Percentiles rank a stretch among this genome's conserved stretches.
Evolutionary conservation across 2,329 filamentous ascomycete species (phyloP).

Genomic region (Mariannaea elegans): DNA sequence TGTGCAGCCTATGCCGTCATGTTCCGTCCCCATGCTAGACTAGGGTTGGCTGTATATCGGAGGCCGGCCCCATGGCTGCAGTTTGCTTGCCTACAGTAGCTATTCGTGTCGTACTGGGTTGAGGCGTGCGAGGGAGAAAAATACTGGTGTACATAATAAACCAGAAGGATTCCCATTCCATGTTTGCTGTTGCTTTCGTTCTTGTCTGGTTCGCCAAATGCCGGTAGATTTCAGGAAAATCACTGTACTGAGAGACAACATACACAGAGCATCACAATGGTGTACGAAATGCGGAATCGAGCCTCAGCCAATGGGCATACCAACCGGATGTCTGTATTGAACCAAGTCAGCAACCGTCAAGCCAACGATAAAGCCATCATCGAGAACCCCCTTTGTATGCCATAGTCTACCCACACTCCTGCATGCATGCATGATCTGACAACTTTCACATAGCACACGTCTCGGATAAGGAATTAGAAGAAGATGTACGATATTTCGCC

Average conservation of each 20-base stretch:
- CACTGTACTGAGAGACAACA: no score
- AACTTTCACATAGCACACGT: conserved; percentile 44
- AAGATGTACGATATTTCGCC: conserved; percentile 47
- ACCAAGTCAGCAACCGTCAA: conserved; percentile 40
- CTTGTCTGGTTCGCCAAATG: not conserved
- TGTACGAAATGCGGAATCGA: not conserved
- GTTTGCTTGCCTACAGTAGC: not conserved
- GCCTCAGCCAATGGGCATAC: conserved; percentile 8
- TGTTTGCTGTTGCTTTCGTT: not conserved
- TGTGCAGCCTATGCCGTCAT: no score
- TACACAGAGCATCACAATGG: no score
- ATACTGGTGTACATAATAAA: not conserved
- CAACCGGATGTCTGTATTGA: not conserved
- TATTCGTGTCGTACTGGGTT: not conserved
- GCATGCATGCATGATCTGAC: not conserved
- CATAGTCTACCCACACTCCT: no score
- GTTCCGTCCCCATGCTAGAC: not conserved
- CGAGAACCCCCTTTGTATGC: conserved; percentile 47
- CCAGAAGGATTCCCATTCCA: not conserved
- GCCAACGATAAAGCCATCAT: conserved; percentile 47
- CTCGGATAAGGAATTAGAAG: conserved; percentile 48
- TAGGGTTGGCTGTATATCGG: not conserved
- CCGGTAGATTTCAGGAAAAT: no score
- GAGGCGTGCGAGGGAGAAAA: not conserved
- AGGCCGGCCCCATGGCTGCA: not conserved